phyloP scores from a whole-genome alignment of 2,329 filamentous ascomycete genomes.

The Exophiala oligosperma region DNA sequence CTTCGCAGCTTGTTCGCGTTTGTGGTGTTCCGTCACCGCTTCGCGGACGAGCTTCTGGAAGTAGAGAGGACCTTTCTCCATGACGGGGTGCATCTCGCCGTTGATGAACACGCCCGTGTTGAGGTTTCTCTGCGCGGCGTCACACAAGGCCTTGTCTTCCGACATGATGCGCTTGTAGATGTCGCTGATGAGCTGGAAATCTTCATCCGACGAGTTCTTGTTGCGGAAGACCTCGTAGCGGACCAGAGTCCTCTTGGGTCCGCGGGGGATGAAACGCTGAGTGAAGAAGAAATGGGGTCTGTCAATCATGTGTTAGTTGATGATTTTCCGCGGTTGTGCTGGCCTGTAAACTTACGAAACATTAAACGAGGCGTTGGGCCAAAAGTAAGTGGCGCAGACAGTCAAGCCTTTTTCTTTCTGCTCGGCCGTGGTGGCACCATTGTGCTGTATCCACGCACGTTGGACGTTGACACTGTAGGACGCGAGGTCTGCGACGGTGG shows the following conservation, averaged over 20 bases:
- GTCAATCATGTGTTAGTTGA: not conserved
- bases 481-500: conserved; percentile 53
- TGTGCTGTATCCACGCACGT: conserved; percentile 55
- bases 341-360: conserved; percentile 15
- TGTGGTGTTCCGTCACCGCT: conserved; percentile 49
- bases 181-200: conserved; percentile 57
- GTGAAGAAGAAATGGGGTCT: conserved; percentile 64
- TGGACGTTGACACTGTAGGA: conserved; percentile 56
- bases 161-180: conserved; percentile 66
- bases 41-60: conserved; percentile 56
- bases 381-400: conserved; percentile 19
- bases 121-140: conserved; percentile 60
- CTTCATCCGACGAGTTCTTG: conserved; percentile 57
- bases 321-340: too few species aligned
- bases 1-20: conserved; percentile 46
- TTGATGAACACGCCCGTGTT: conserved; percentile 62
- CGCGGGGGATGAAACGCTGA: conserved; percentile 60
- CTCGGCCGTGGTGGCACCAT: conserved; percentile 39
- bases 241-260: conserved; percentile 54
- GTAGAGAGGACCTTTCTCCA: conserved; percentile 60
- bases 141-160: conserved; percentile 64
- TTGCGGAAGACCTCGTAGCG: conserved; percentile 64
- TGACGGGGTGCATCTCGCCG: conserved; percentile 61
- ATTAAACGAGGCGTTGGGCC: conserved; percentile 22
- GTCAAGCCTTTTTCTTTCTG: conserved; percentile 13